phyloP scores from a whole-genome alignment of 345 rosid genomes.

The Hibiscus syriacus region DNA sequence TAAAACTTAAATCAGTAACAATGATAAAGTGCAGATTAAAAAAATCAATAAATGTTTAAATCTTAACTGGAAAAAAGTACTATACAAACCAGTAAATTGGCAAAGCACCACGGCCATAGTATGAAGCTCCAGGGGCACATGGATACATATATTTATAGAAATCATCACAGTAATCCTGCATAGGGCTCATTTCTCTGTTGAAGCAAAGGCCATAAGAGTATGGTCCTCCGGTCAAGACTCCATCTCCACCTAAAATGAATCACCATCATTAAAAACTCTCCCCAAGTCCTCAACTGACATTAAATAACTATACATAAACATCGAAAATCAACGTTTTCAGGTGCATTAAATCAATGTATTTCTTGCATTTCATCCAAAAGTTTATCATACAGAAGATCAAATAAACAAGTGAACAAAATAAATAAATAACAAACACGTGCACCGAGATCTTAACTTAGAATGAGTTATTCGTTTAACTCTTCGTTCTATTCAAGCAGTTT shows the following conservation, averaged over 20 bases:
- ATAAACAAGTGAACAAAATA: too few relatives aligned
- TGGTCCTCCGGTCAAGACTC: constrained; percentile 96
- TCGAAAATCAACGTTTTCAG: neutral
- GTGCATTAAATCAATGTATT: neutral
- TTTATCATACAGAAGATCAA: too few relatives aligned
- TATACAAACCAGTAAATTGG: constrained; percentile 69
- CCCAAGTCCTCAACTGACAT: neutral
- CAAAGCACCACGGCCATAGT: constrained; percentile 94
- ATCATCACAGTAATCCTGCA: constrained; percentile 75
- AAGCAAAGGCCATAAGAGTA: constrained; percentile 91
- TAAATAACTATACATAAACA: constrained; percentile 4
- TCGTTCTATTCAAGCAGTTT: neutral
- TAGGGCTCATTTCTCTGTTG: constrained; percentile 90
- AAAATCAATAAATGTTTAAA: neutral
- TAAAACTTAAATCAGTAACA: neutral
- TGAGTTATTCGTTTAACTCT: neutral
- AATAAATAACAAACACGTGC: too few relatives aligned
- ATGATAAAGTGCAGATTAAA: neutral
- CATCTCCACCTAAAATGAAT: constrained; percentile 68
- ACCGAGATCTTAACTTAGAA: neutral
- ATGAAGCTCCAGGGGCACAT: constrained; percentile 87
- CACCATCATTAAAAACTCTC: constrained; percentile 1
- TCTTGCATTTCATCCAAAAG: neutral
- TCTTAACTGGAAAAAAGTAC: neutral
- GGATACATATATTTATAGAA: constrained; percentile 58